These are phyloP conservation scores for Tuber calosporum DNA, from an alignment of 495 filamentous ascomycete genomes.

Conservation along the genomic window DNA sequence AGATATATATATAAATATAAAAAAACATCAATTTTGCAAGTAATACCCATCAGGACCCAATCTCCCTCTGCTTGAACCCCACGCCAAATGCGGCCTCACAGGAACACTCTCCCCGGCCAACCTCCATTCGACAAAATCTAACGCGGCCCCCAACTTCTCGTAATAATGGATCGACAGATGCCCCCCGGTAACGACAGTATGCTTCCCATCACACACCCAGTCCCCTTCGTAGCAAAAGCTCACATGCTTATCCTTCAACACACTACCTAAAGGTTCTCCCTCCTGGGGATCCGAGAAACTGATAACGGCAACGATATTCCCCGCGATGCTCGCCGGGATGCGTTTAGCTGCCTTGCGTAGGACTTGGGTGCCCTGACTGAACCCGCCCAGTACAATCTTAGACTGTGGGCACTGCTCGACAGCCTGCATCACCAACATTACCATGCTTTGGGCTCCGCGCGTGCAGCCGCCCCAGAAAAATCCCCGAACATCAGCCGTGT, in stretches of 20 bases:
- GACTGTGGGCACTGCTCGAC: constrained; percentile 13
- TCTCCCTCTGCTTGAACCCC: neutral
- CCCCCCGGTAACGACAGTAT: neutral
- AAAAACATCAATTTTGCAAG: neutral
- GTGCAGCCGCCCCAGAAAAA: constrained; percentile 15
- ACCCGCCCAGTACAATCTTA: constrained; percentile 17
- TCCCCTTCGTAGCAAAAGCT: constrained; percentile 6
- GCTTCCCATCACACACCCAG: constrained; percentile 15
- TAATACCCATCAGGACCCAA: neutral
- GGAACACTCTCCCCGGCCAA: neutral
- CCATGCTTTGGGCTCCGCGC: constrained; percentile 18
- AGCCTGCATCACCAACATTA: constrained; percentile 7
- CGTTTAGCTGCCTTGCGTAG: constrained; percentile 1
- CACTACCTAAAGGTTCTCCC: neutral
- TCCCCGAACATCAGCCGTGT: constrained; percentile 5
- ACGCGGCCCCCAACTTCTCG: neutral
- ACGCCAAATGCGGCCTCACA: neutral
- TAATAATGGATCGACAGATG: constrained; percentile 9
- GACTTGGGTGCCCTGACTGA: constrained; percentile 31
- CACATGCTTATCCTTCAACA: neutral
- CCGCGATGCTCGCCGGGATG: constrained; percentile 2
- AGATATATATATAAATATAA: neutral
- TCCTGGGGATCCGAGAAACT: constrained; percentile 7
- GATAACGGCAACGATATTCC: constrained; percentile 5
- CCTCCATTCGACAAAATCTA: neutral